A percentile compares a stretch with the other conserved stretches of the same genome.
Conservation (phyloP, 768 basidiomycete genomes). For the Mycena maculata region DNA sequence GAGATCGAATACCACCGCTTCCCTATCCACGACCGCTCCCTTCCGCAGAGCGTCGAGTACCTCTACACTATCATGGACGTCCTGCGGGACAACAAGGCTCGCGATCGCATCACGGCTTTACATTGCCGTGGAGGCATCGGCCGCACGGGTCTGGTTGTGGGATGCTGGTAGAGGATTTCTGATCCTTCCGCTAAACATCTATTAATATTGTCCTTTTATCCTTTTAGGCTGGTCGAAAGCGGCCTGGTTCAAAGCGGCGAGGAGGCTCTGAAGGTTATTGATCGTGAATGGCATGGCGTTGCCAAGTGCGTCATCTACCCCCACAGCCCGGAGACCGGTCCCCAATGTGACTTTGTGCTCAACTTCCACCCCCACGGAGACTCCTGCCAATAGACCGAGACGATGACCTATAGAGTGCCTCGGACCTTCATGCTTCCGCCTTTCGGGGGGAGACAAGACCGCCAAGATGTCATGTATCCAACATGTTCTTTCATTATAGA, state of each 20-base stretch:
- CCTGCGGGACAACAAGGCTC: constrained; percentile 67
- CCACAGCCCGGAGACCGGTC: constrained; percentile 82
- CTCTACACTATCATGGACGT: constrained; percentile 71
- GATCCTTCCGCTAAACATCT: too few relatives aligned
- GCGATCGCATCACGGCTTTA: constrained; percentile 72
- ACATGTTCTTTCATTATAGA: too few relatives aligned
- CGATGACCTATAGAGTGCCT: too few relatives aligned
- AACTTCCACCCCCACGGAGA: constrained; percentile 64
- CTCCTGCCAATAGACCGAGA: too few relatives aligned
- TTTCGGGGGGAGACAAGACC: too few relatives aligned
- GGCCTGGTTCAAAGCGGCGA: constrained; percentile 45
- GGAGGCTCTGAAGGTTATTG: constrained; percentile 30
- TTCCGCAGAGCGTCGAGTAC: constrained; percentile 69
- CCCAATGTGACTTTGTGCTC: constrained; percentile 80
- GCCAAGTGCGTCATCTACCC: constrained; percentile 83
- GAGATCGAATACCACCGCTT: constrained; percentile 80
- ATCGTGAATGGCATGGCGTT: constrained; percentile 74
- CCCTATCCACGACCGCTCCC: constrained; percentile 78
- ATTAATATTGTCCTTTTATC: too few relatives aligned
- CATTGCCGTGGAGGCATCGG: constrained; percentile 87
- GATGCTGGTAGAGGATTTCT: too few relatives aligned
- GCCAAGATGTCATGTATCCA: too few relatives aligned
- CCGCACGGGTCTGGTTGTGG: constrained; percentile 65
- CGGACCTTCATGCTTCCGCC: too few relatives aligned
- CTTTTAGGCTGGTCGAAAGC: constrained; percentile 66